Evolutionary conservation across 306 rosid species (phyloP).

Genomic region (Chamaecrista fasciculata): DNA sequence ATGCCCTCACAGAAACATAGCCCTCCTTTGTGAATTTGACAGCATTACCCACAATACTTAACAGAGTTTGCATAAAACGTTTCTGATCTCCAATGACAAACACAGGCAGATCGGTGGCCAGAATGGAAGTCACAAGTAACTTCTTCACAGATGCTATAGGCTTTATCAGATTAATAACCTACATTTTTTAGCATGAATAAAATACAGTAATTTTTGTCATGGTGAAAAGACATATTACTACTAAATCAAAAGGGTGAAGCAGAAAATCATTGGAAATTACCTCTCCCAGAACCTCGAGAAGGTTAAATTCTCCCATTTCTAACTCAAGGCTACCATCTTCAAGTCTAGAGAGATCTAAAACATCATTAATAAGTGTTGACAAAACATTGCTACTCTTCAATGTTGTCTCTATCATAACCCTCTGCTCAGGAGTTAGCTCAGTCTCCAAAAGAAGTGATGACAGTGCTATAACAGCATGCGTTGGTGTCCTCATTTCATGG

Average conservation of each 20-base stretch:
- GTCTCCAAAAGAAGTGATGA: constrained; percentile 89
- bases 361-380: constrained; percentile 73
- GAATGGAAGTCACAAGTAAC: constrained; percentile 61
- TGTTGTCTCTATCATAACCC: constrained; percentile 77
- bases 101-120: constrained; percentile 75
- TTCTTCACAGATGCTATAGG: constrained; percentile 88
- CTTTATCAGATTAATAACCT: constrained; percentile 68
- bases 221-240: not conserved
- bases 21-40: constrained; percentile 91
- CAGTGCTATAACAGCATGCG: constrained; percentile 79
- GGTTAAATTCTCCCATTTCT: constrained; percentile 62
- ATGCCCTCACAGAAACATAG: constrained; percentile 67
- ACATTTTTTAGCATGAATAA: constrained; percentile 24
- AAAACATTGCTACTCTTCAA: constrained; percentile 79
- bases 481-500: constrained; percentile 93
- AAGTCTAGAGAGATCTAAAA: constrained; percentile 83
- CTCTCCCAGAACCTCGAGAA: constrained; percentile 74
- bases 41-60: constrained; percentile 81
- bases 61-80: constrained; percentile 70
- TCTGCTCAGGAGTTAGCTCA: constrained; percentile 69
- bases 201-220: not conserved
- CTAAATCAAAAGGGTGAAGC: constrained; percentile 18
- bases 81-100: constrained; percentile 79
- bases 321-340: constrained; percentile 89
- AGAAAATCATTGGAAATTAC: constrained; percentile 26